phyloP scores from a whole-genome alignment of 306 rosid species.

The Trifolium dubium region DNA sequence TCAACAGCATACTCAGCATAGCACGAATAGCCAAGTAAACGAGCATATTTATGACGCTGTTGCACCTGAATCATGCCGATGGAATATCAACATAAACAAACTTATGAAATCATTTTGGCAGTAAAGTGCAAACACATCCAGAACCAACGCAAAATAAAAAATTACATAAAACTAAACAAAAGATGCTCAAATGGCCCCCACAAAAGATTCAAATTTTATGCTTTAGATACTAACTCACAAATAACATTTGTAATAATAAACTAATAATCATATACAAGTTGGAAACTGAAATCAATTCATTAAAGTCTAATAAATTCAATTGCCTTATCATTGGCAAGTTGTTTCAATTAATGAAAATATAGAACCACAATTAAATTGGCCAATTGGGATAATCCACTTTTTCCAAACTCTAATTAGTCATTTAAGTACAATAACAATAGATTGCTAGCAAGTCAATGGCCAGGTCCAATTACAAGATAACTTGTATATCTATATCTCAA shows the following conservation, averaged over 20 bases:
- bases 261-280: conserved; percentile 16
- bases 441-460: conserved; percentile 32
- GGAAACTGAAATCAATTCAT: conserved; percentile 29
- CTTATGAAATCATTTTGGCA: conserved; percentile 21
- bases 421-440: conserved; percentile 26
- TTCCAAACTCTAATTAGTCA: conserved; percentile 13
- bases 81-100: conserved; percentile 28
- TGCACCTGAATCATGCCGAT: conserved; percentile 69
- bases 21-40: conserved; percentile 84
- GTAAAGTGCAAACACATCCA: conserved; percentile 3
- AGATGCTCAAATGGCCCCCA: conserved; percentile 25
- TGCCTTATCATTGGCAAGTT: conserved; percentile 30
- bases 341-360: neutral
- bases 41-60: conserved; percentile 86
- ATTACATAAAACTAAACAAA: conserved; percentile 23
- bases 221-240: conserved; percentile 29
- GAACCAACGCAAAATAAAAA: conserved; percentile 26
- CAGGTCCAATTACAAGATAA: conserved; percentile 32
- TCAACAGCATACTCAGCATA: conserved; percentile 84
- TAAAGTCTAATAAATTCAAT: conserved; percentile 30
- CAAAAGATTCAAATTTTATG: conserved; percentile 13
- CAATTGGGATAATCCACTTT: neutral
- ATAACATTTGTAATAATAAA: neutral
- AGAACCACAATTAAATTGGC: conserved; percentile 19
- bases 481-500: conserved; percentile 25